Evolutionary conservation across 345 rosid genomes (phyloP), one percentile per base, ranked within the genome.

Genomic region (Gossypium longicalyx): DNA sequence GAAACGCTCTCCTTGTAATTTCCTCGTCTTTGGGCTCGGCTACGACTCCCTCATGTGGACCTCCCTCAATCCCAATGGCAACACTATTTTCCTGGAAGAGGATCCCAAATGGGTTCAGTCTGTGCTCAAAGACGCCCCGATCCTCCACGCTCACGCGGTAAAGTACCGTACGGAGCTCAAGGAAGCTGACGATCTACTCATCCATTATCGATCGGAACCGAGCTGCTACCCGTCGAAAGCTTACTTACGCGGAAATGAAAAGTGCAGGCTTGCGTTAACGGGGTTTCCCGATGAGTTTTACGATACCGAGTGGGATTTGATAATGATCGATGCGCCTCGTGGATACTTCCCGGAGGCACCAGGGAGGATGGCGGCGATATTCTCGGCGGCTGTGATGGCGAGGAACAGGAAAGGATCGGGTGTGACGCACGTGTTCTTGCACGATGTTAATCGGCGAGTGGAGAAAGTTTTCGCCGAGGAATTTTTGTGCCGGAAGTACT

Each of bases 291-390:
- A 90, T 49, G 90, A 88, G 76, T 80, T 90, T 6, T 93, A 91
- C 78, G 90, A 91, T 6, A 87, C 81, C 3, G 87, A 89, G 27
- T 93, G 97, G 98, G 98, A 93, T 77, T 77, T 93, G 75, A 91
- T 93, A 70, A 86, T 93, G 91, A 84, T 93, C 74, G 94, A 93
- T 56, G 94, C 94, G 29, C 98, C 97, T 1, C 80, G 85, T 7
- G 98, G 98, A 6, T 89, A 88, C 77, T 88, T 84, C 79, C 74
- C 89, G 7, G 77, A 60, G 25, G 94, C 98, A 0, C 98, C 98
- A 4, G 86, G 90, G 16, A 85, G 97, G 82, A 91, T 91, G 97
- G 88, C 84, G 0, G 97, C 93, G 13, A 91, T 91, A 72, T 91
- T 91, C 72, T 89, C 97, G 25, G 87, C 97, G 34, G 90, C 89